Evolutionary conservation across 306 rosid species (phyloP), one percentile per base, ranked within the genome.

Genomic region (Rosa persica): DNA sequence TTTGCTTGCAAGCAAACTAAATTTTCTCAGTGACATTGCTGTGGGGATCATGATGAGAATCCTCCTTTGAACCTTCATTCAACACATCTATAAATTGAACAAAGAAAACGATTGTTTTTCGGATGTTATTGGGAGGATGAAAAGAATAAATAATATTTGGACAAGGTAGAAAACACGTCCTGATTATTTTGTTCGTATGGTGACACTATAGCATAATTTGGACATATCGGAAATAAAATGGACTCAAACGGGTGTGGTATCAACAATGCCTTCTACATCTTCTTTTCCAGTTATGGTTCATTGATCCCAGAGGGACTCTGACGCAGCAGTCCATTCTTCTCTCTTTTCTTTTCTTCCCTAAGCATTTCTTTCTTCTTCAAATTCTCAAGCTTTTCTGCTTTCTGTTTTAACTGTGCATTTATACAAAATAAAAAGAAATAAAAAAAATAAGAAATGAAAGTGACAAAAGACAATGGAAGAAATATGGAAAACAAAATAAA

Each of bases 381-480:
- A 66, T 80, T 42, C 75, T 90, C 96, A 38, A 89, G 85, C 47
- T 92, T 92, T 86, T 85, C 97, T 3, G 81, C 87, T 83, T 90
- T 89, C 81, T 93, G 97, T 85, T 90, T 90, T 77, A 90, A 74
- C 98, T 93, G 87, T 68, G 68, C 39, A 39, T n/a, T 79, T 12
- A 25, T 60, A 16, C 67, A 47, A 52, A 30, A 5, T 3, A 34
- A 36, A 7, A 12, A 19, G 12, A 57, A 9, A 20, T 64, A 30
- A 64, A 12, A 19, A 16, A 57, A 9, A 20, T 64, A 30, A 64
- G 44, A 36, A 25, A 49, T 20, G 61, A 25, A 57, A 34, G 36
- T 34, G 39, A 17, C 1, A 20, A 8, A 19, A 20, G 39, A 54
- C 10, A 15, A 49, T 0, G 36, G 67, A 36, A 38, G 43, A 20